A percentile compares a stretch with the other conserved stretches of the same genome.
phyloP scores from a whole-genome alignment of 1,284 basidiomycete genomes.

The Earliella scabrosa region DNA sequence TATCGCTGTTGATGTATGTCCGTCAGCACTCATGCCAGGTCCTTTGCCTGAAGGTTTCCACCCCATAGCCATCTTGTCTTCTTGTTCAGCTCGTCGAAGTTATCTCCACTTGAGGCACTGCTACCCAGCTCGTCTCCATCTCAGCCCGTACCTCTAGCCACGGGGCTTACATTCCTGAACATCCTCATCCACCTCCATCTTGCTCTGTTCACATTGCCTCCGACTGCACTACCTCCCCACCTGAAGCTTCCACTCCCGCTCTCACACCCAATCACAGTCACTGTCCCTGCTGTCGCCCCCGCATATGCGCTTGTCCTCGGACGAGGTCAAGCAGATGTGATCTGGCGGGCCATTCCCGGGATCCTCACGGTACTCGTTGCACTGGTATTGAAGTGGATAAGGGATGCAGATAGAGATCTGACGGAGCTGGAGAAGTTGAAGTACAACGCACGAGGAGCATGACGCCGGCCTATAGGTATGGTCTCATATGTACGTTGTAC shows the following conservation, averaged over 20 bases:
- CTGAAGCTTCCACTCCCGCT: conserved; percentile 22
- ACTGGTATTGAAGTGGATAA: conserved; percentile 26
- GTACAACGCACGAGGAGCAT: conserved; percentile 34
- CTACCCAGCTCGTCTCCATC: conserved; percentile 15
- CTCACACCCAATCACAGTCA: conserved; percentile 21
- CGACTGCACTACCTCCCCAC: conserved; percentile 4
- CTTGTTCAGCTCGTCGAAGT: conserved; percentile 20
- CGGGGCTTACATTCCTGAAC: conserved; percentile 27
- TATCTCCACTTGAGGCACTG: conserved; percentile 29
- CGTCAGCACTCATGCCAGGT: not conserved
- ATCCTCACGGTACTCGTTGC: conserved; percentile 25
- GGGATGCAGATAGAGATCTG: conserved; percentile 27
- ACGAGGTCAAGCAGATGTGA: conserved; percentile 25
- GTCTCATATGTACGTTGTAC: not conserved
- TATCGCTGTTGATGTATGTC: conserved; percentile 33
- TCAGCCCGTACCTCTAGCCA: conserved; percentile 21
- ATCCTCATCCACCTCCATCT: conserved; percentile 28
- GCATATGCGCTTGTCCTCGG: conserved; percentile 22
- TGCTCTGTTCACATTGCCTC: conserved; percentile 21
- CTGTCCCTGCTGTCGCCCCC: conserved; percentile 25
- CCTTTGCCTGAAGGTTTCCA: not conserved
- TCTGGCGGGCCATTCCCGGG: conserved; percentile 31
- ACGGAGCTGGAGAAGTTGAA: conserved; percentile 29
- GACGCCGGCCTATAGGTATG: not conserved
- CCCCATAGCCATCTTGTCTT: conserved; percentile 30